phyloP scores from a whole-genome alignment of 1,139 yeast species.

The Zygosaccharomyces pseudobailii region DNA sequence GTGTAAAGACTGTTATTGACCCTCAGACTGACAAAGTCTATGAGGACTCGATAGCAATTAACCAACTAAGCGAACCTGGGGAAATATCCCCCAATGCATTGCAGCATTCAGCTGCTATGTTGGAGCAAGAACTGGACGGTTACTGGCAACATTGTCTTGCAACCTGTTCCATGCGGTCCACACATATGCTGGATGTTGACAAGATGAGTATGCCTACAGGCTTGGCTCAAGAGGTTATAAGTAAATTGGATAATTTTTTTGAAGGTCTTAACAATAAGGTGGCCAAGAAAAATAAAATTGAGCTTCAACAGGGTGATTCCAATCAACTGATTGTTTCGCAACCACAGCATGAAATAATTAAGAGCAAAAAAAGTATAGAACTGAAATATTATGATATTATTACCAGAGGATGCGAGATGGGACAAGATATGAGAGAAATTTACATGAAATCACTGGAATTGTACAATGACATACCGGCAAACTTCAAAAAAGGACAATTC shows the following conservation, averaged over 20 bases:
- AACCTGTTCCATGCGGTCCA: slow-evolving; percentile 16
- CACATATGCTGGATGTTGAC: slow-evolving; percentile 25
- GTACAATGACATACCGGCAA: slow-evolving; percentile 29
- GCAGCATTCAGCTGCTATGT: slow-evolving; percentile 23
- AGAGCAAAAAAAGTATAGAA: slow-evolving; percentile 17
- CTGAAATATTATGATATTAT: slow-evolving; percentile 30
- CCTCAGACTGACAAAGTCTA: slow-evolving; percentile 26
- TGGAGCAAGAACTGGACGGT: slow-evolving; percentile 27
- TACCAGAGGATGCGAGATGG: slow-evolving; percentile 30
- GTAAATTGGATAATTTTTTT: slow-evolving; percentile 28
- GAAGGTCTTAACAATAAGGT: slow-evolving; percentile 26
- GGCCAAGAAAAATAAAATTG: slow-evolving; percentile 24
- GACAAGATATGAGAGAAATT: slow-evolving; percentile 28
- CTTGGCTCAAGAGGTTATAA: slow-evolving; percentile 17
- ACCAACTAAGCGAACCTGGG: slow-evolving; percentile 13
- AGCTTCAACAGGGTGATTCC: slow-evolving; percentile 17
- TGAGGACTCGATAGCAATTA: slow-evolving; percentile 20
- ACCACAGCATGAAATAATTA: slow-evolving; percentile 12
- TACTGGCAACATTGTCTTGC: slow-evolving; percentile 26
- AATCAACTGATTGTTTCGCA: slow-evolving; percentile 13
- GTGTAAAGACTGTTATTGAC: slow-evolving; percentile 24
- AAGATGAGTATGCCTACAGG: slow-evolving; percentile 20
- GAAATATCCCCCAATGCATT: slow-evolving; percentile 26
- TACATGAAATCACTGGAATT: slow-evolving; percentile 31
- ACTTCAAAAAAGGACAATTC: slow-evolving; percentile 19